A percentile compares a stretch with the other conserved stretches of the same genome.
Evolutionary conservation across 108 stramenopile genomes (phyloP).

Genomic region (Nitzschia putrida): DNA sequence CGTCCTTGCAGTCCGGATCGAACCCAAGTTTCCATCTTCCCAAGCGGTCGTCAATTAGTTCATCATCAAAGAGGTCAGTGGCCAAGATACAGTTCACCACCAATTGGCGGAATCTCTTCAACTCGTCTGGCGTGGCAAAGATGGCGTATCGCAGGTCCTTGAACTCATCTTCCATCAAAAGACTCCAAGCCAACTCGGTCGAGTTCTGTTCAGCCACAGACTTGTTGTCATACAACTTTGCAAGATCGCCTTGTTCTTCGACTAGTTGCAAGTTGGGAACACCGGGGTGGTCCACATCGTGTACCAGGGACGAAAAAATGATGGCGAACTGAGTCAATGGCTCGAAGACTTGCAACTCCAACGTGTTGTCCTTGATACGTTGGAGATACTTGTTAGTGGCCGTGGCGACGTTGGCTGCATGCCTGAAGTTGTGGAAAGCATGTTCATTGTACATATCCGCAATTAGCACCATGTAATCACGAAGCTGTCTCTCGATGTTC

Average conservation of each 20-base stretch:
- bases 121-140: slow-evolving; percentile 18
- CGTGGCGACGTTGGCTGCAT: slow-evolving; percentile 28
- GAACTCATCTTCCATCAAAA: slow-evolving; percentile 37
- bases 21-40: slow-evolving; percentile 46
- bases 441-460: slow-evolving; percentile 33
- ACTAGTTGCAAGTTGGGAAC: slow-evolving; percentile 51
- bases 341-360: slow-evolving; percentile 35
- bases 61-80: slow-evolving; percentile 44
- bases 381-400: slow-evolving; percentile 20
- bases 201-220: slow-evolving; percentile 47
- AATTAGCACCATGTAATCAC: slow-evolving; percentile 23
- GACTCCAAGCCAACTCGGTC: slow-evolving; percentile 24
- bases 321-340: slow-evolving; percentile 24
- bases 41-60: slow-evolving; percentile 23
- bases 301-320: slow-evolving; percentile 31
- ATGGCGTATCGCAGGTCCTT: slow-evolving; percentile 25
- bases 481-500: slow-evolving; percentile 17
- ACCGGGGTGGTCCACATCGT: slow-evolving; percentile 32
- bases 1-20: background rate
- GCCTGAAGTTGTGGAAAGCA: slow-evolving; percentile 48
- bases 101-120: slow-evolving; percentile 32
- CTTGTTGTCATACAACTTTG: slow-evolving; percentile 35
- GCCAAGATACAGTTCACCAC: slow-evolving; percentile 35
- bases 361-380: slow-evolving; percentile 19
- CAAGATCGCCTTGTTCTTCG: slow-evolving; percentile 32